Evolutionary conservation across 768 basidiomycete genomes (phyloP), one percentile per base, ranked within the genome.

Genomic region (Suillus tomentosus): DNA sequence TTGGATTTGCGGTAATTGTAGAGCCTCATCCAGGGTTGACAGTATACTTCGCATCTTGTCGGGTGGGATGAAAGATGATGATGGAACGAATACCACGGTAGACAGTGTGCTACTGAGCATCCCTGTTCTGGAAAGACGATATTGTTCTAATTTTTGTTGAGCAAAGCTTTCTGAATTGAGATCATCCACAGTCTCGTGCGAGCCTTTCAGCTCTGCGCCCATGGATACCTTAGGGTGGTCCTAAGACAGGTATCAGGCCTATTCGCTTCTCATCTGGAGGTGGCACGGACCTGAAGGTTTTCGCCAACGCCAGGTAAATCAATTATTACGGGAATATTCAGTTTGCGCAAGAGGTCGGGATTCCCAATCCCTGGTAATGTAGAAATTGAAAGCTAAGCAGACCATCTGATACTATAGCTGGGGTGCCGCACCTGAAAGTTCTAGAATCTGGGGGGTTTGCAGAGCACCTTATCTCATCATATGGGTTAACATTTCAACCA

Each of bases 301-400:
- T 79, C 76, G 17, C 77, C 75, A 4, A 77, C 78, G 14, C 75
- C 72, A 42, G 74, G 77, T 36, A 76, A 71, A 53, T 78, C 70
- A n/a, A 79, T 43, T 55, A 72, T 68, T 31, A 71, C 68, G 10
- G 71, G 63, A 50, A 79, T 74, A 11, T 61, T 55, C 27, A 70
- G 62, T 22, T 42, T 50, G 22, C 54, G 61, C 57, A 66, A 51
- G 43, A 69, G 58, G 24, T 48, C 47, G 1, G 64, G 62, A 45
- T 64, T 65, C 34, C 69, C 64, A 7, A 70, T 61, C 19, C 69
- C 69, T 68, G 34, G 13, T 8, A 19, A 7, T 10, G 39, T 5
- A 3, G 63, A 13, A 68, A 50, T 61, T 17, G 7, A 22, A 50
- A 15, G 15, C 48, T 36, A 43, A 19, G 13, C 19, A n/a, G 17